These are phyloP conservation scores for Penicillium waksmanii DNA, from an alignment of 495 filamentous ascomycete genomes.

Conservation along the genomic window DNA sequence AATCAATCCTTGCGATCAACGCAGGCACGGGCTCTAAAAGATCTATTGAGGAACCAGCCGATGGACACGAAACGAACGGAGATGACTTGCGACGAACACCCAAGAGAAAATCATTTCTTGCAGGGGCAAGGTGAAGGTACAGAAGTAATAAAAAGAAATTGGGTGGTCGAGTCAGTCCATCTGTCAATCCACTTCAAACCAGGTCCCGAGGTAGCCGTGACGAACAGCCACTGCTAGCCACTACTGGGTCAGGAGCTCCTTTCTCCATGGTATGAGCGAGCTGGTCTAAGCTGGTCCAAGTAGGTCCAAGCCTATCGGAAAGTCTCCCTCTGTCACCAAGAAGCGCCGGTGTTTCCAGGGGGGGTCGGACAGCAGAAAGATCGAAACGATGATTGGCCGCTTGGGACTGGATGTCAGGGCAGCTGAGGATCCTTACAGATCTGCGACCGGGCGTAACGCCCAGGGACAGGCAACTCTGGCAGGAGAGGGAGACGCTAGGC, in stretches of 20 bases:
- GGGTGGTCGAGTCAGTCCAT: slow-evolving; percentile 6
- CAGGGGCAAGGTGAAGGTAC: slow-evolving; percentile 11
- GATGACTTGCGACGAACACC: slow-evolving; percentile 6
- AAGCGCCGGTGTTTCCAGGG: slow-evolving; percentile 21
- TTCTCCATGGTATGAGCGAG: slow-evolving; percentile 12
- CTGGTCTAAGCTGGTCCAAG: neutral
- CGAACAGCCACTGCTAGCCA: slow-evolving; percentile 10
- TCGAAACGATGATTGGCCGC: slow-evolving; percentile 14
- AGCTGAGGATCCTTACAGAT: slow-evolving; percentile 17
- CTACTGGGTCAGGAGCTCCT: slow-evolving; percentile 11
- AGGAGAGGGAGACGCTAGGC: neutral
- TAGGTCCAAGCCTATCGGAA: slow-evolving; percentile 21
- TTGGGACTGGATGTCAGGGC: slow-evolving; percentile 6
- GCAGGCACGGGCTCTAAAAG: slow-evolving; percentile 4
- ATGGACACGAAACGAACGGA: slow-evolving; percentile 11
- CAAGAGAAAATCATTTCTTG: slow-evolving; percentile 14
- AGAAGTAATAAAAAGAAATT: slow-evolving; percentile 11
- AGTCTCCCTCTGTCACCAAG: slow-evolving; percentile 11
- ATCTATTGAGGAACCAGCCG: slow-evolving; percentile 18
- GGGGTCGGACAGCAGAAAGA: slow-evolving; percentile 8
- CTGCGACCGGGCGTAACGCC: slow-evolving; percentile 30
- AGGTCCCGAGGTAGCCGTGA: neutral
- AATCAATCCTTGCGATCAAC: slow-evolving; percentile 8
- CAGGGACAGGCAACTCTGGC: slow-evolving; percentile 2
- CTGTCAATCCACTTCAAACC: slow-evolving; percentile 1